A percentile compares a stretch with the other conserved stretches of the same genome.
These are phyloP conservation scores for Hyphopichia pseudoburtonii DNA, from an alignment of 1,139 yeast genomes.

Conservation along the genomic window DNA sequence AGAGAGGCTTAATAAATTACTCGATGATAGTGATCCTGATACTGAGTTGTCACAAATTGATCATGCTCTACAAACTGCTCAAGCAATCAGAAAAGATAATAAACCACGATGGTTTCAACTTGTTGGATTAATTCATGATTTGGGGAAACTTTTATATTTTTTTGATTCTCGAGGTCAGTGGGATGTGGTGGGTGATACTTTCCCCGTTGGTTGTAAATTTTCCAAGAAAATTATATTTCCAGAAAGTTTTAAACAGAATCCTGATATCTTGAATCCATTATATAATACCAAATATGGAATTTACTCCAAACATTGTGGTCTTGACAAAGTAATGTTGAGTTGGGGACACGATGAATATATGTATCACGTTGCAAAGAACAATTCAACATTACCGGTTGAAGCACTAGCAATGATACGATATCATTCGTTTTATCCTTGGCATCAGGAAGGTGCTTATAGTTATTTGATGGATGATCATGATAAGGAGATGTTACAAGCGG, in stretches of 20 bases:
- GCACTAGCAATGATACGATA: slow-evolving; percentile 74
- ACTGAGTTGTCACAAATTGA: slow-evolving; percentile 74
- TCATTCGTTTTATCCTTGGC: slow-evolving; percentile 79
- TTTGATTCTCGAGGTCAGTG: slow-evolving; percentile 74
- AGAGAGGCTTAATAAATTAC: slow-evolving; percentile 56
- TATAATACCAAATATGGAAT: slow-evolving; percentile 69
- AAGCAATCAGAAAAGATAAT: slow-evolving; percentile 65
- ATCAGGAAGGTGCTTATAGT: slow-evolving; percentile 64
- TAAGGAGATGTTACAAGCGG: slow-evolving; percentile 60
- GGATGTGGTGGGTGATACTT: slow-evolving; percentile 84
- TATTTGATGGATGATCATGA: slow-evolving; percentile 69
- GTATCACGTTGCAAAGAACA: slow-evolving; percentile 68
- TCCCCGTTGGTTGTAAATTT: slow-evolving; percentile 71
- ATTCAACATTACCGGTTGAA: slow-evolving; percentile 62
- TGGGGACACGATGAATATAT: slow-evolving; percentile 84
- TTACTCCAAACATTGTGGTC: slow-evolving; percentile 63
- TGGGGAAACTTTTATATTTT: slow-evolving; percentile 67
- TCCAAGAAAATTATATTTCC: slow-evolving; percentile 61
- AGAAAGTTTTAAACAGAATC: slow-evolving; percentile 59
- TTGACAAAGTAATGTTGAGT: slow-evolving; percentile 69
- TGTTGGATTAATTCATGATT: slow-evolving; percentile 70
- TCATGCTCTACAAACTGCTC: slow-evolving; percentile 76
- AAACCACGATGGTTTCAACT: slow-evolving; percentile 77
- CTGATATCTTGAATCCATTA: slow-evolving; percentile 62
- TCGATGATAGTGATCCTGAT: slow-evolving; percentile 76